phyloP scores from a whole-genome alignment of 495 filamentous ascomycete species.

The Neohortaea acidophila region DNA sequence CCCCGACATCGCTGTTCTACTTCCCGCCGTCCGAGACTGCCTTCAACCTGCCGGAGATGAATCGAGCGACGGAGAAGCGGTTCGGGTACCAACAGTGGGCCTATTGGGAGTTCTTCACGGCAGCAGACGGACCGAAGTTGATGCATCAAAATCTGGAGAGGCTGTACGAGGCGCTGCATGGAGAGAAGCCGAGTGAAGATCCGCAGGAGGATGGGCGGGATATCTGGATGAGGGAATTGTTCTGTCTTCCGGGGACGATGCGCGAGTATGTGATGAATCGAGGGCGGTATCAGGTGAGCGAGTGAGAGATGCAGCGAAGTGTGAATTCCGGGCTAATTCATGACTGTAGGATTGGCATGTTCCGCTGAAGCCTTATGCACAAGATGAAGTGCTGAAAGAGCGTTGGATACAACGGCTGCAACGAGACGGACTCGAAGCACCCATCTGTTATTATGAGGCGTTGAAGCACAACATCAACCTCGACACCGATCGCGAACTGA shows the following conservation, averaged over 20 bases:
- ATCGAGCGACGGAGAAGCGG: constrained; percentile 1
- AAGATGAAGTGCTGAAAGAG: constrained; percentile 2
- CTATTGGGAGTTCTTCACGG: constrained; percentile 16
- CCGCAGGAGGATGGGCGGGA: no score
- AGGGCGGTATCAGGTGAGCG: no score
- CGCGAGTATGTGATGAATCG: constrained; percentile 5
- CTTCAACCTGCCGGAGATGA: constrained; percentile 8
- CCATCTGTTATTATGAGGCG: constrained; percentile 13
- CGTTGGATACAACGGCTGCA: constrained; percentile 1
- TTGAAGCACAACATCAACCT: constrained; percentile 1
- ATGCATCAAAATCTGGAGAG: constrained; percentile 6
- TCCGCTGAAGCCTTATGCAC: constrained; percentile 5
- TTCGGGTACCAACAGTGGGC: constrained; percentile 7
- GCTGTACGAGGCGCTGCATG: constrained; percentile 8
- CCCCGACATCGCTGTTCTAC: constrained; percentile 9
- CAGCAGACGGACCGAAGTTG: constrained; percentile 3
- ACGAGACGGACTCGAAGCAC: constrained; percentile 1
- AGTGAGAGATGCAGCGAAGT: no score
- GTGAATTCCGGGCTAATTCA: no score
- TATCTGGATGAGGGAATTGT: constrained; percentile 9
- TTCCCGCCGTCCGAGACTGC: constrained; percentile 1
- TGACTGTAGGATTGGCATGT: not conserved
- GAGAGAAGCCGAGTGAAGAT: no score
- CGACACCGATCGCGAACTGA: constrained; percentile 9
- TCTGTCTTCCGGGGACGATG: constrained; percentile 5